Conservation (phyloP, 139 green algal genomes). For the Picochlorum sp. region DNA sequence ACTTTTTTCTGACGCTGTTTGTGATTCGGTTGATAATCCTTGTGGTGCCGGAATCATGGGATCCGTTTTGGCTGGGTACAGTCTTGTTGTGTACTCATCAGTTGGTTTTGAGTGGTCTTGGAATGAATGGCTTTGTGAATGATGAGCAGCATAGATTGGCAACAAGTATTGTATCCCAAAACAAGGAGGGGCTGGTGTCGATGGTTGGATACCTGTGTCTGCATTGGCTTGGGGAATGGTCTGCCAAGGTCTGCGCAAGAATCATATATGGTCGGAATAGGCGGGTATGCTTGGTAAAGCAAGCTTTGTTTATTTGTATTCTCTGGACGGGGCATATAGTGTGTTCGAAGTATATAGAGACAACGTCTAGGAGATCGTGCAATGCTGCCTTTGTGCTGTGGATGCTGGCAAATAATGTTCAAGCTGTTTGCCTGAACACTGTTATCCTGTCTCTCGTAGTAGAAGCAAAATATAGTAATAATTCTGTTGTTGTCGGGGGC, state of each 20-base stretch:
- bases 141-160: conserved; percentile 19
- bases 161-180: conserved; percentile 32
- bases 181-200: conserved; percentile 77
- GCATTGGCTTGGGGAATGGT: conserved; percentile 27
- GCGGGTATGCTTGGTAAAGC: not conserved
- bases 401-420: conserved; percentile 41
- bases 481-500: no score
- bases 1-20: conserved; percentile 91
- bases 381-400: conserved; percentile 74
- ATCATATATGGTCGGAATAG: not conserved
- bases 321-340: conserved; percentile 2
- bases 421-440: conserved; percentile 24
- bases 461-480: no score
- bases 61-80: conserved; percentile 6
- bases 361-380: conserved; percentile 45
- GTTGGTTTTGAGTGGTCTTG: conserved; percentile 8
- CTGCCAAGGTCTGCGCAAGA: not conserved
- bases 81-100: conserved; percentile 30
- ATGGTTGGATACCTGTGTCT: conserved; percentile 63
- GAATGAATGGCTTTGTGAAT: conserved; percentile 30
- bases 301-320: conserved; percentile 20
- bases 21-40: conserved; percentile 32
- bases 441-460: no score
- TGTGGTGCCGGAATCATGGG: conserved; percentile 10
- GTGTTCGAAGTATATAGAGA: conserved; percentile 26